Conservation (phyloP, 2,329 filamentous ascomycete species). For the Fusarium tupiense region DNA sequence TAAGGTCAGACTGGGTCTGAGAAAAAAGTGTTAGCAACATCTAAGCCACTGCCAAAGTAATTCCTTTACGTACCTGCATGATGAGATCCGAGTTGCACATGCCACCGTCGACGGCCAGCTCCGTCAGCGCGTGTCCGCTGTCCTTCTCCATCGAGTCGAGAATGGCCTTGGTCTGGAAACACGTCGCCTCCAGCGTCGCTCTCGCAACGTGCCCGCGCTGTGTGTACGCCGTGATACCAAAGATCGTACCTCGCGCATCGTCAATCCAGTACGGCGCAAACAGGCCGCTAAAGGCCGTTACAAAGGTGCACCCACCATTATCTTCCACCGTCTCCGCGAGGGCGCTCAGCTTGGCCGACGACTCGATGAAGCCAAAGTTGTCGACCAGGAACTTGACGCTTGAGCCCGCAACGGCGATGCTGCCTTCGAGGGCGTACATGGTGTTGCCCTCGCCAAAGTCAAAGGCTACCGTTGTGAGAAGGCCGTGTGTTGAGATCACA, state of each 20-base stretch:
- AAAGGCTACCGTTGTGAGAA: constrained; percentile 81
- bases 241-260: constrained; percentile 82
- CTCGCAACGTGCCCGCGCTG: constrained; percentile 80
- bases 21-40: background rate
- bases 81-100: constrained; percentile 84
- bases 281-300: constrained; percentile 82
- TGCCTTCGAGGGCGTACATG: constrained; percentile 81
- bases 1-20: constrained; percentile 80
- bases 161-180: constrained; percentile 86
- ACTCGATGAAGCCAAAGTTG: constrained; percentile 65
- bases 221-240: constrained; percentile 81
- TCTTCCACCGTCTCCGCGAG: constrained; percentile 65
- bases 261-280: constrained; percentile 90
- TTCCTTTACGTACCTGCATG: constrained; percentile 67
- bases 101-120: constrained; percentile 84
- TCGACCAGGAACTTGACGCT: constrained; percentile 75
- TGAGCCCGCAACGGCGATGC: constrained; percentile 79
- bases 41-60: background rate
- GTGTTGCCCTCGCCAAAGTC: constrained; percentile 74
- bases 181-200: constrained; percentile 82
- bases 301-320: constrained; percentile 80
- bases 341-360: constrained; percentile 56
- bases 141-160: constrained; percentile 84
- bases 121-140: constrained; percentile 74
- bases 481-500: constrained; percentile 79